Evolutionary conservation across 1,284 basidiomycete genomes (phyloP), one percentile per base, ranked within the genome.

Genomic region (Microbotryum saponariae): DNA sequence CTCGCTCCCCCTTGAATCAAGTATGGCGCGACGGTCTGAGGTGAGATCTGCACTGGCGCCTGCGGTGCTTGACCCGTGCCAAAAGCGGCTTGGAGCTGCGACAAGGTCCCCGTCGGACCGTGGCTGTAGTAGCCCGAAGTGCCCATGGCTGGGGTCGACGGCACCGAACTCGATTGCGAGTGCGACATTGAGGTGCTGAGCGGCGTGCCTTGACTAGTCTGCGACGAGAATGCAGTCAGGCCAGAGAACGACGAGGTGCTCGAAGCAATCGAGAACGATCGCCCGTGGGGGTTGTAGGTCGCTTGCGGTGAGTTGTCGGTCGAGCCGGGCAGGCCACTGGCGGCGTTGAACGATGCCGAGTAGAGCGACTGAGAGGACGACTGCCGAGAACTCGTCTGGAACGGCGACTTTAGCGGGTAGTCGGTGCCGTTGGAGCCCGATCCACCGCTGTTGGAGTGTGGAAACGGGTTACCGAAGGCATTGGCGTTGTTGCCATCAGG

Each of bases 251-350:
- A 65, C 46, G 65, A 66, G 10, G 57, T 64, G 29, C 57, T 64
- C 37, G 67, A 69, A 1, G 67, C 65, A 16, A 64, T 67, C 49
- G 67, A 69, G 21, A 62, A 65, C 16, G 67, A 66, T n/a, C 67
- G 67, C 14, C 56, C 59, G 42, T 69, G 37, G 16, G 37, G 67
- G n/a, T 45, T 46, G 52, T 52, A 51, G 18, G 44, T 47, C 25
- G 58, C 52, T 8, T 54, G 63, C 0, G 67, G 65, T 16, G 66
- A 65, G 23, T 54, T 52, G 42, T 29, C 42, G 27, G 29, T 49
- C 37, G 57, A 54, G 29, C 45, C 51, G n/a, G 16, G 27, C 33
- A 53, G 58, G 33, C 5, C 33, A 37, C 55, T 55, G 50, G 51
- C 50, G 48, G 58, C 65, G 33, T 47, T 56, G 12, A 46, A 54